These are phyloP conservation scores for Solanum appendiculatum DNA, from an alignment of 257 asterid genomes.

Conservation along the genomic window DNA sequence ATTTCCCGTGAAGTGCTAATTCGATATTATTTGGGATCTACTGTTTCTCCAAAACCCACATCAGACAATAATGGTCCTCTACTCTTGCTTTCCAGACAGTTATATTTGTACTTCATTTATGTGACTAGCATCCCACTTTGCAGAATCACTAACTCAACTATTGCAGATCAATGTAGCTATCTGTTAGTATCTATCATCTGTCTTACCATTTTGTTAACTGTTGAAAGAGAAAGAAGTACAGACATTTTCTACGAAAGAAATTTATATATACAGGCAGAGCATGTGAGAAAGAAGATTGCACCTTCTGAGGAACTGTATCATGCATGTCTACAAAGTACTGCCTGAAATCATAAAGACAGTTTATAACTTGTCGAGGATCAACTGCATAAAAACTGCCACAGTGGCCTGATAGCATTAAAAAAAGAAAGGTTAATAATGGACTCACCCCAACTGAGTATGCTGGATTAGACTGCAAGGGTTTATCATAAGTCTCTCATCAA, in stretches of 20 bases:
- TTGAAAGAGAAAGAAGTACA: not conserved
- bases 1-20: not conserved
- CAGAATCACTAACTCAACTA: not conserved
- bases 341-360: constrained; percentile 18
- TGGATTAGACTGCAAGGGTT: constrained; percentile 34
- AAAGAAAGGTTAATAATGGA: not conserved
- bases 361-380: not conserved
- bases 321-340: constrained; percentile 39
- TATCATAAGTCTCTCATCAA: constrained; percentile 25
- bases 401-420: not conserved
- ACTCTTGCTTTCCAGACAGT: not conserved
- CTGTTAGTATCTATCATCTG: not conserved
- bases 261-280: not conserved
- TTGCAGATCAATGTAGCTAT: not conserved
- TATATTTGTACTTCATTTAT: not conserved
- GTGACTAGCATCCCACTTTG: not conserved
- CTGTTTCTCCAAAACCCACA: not conserved
- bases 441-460: constrained; percentile 47
- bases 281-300: constrained; percentile 2
- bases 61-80: not conserved
- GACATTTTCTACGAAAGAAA: not conserved
- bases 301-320: constrained; percentile 47
- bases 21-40: not conserved
- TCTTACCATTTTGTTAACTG: not conserved
- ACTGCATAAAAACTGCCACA: not conserved